phyloP scores from a whole-genome alignment of 495 filamentous ascomycete species.

The Aspergillus steynii region DNA sequence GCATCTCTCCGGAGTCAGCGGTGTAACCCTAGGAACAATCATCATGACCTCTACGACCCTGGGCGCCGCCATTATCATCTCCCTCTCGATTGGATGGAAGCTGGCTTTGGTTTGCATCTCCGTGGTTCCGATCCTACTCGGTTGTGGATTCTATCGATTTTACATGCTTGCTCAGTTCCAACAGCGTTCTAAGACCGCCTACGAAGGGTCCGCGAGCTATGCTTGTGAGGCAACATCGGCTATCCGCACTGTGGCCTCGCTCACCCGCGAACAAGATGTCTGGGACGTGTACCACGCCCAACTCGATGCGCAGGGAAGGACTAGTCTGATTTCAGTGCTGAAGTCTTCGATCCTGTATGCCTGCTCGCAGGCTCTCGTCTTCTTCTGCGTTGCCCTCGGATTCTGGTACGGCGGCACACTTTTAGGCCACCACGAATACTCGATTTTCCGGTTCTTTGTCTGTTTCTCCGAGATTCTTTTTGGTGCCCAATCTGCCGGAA shows the following conservation, averaged over 20 bases:
- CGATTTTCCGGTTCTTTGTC: constrained; percentile 80
- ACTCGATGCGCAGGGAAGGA: constrained; percentile 60
- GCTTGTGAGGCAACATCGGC: constrained; percentile 90
- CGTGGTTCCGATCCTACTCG: constrained; percentile 74
- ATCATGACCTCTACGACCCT: constrained; percentile 75
- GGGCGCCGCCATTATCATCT: constrained; percentile 63
- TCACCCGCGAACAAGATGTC: constrained; percentile 83
- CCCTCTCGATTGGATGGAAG: constrained; percentile 82
- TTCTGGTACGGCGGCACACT: constrained; percentile 92
- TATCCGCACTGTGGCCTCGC: constrained; percentile 88
- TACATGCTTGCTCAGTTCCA: constrained; percentile 79
- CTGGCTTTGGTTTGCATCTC: constrained; percentile 80
- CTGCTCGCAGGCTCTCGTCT: constrained; percentile 73
- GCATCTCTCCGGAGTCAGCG: constrained; percentile 78
- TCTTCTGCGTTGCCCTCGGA: constrained; percentile 82
- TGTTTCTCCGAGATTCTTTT: constrained; percentile 80
- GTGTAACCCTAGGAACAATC: constrained; percentile 77
- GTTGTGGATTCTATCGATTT: constrained; percentile 84
- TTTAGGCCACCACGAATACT: constrained; percentile 68
- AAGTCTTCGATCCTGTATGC: constrained; percentile 75
- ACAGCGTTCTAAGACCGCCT: constrained; percentile 65
- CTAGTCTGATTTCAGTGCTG: constrained; percentile 64
- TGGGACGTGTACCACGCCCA: constrained; percentile 67
- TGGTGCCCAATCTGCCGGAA: constrained; percentile 82
- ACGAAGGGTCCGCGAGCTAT: constrained; percentile 73